These are phyloP conservation scores for Ailanthus altissimus DNA, from an alignment of 345 rosid genomes.

Conservation along the genomic window DNA sequence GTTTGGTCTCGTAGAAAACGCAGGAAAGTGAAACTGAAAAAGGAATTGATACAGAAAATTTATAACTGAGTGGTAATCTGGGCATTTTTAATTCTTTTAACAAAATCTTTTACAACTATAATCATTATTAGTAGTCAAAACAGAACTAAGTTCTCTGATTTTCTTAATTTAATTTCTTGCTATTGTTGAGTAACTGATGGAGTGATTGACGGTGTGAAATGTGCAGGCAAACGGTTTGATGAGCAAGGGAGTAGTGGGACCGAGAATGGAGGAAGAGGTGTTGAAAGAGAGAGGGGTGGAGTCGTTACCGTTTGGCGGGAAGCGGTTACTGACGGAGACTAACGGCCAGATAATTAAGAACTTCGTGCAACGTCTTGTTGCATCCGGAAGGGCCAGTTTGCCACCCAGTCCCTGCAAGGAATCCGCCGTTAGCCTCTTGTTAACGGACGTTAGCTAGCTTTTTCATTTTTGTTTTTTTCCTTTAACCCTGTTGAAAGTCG, in stretches of 20 bases:
- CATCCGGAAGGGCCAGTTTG: conserved; percentile 68
- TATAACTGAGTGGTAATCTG: neutral
- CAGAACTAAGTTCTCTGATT: no score
- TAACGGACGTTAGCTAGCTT: conserved; percentile 55
- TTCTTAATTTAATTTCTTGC: neutral
- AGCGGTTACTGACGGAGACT: conserved; percentile 80
- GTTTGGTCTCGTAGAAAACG: conserved; percentile 29
- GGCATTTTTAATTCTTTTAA: neutral
- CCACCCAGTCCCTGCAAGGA: conserved; percentile 91
- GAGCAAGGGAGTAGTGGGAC: conserved; percentile 42
- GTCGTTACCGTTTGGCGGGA: conserved; percentile 89
- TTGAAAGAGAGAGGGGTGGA: conserved; percentile 78
- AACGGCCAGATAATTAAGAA: conserved; percentile 76
- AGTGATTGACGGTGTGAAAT: conserved; percentile 29
- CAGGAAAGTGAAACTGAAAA: neutral
- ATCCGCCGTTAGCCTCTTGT: conserved; percentile 58
- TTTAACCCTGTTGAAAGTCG: conserved; percentile 8
- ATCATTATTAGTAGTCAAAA: neutral
- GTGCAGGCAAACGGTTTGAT: conserved; percentile 66
- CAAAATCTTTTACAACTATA: neutral
- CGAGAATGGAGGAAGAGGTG: conserved; percentile 49
- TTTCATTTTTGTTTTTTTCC: neutral
- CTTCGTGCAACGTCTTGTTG: conserved; percentile 82
- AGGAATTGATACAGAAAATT: neutral
- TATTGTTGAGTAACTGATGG: neutral